Conservation (phyloP, 225 moss, liverwort and hornwort species). For the Straminergon stramineum region DNA sequence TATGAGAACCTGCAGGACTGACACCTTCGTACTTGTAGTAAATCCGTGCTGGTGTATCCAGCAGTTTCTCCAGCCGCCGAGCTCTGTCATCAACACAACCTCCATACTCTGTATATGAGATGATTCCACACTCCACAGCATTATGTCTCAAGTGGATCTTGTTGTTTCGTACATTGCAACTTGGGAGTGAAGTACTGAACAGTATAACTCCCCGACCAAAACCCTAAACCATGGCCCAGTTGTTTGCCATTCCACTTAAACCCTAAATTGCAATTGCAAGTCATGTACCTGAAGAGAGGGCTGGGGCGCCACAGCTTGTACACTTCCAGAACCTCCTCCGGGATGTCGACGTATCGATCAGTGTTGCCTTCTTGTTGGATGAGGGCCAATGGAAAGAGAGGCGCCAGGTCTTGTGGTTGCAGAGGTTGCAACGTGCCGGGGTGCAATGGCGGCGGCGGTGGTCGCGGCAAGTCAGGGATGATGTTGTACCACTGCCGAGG, state of each 20-base stretch:
- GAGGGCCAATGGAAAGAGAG: constrained; percentile 37
- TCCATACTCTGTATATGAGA: not conserved
- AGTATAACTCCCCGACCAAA: not conserved
- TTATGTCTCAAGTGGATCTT: not conserved
- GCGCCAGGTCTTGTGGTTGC: constrained; percentile 31
- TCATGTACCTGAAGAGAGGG: constrained; percentile 28
- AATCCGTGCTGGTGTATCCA: constrained; percentile 41
- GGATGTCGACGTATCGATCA: constrained; percentile 35
- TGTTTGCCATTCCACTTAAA: not conserved
- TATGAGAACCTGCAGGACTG: constrained; percentile 43
- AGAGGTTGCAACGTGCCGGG: constrained; percentile 36
- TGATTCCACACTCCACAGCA: not conserved
- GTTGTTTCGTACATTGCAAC: not conserved
- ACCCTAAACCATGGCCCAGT: not conserved
- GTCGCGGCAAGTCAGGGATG: constrained; percentile 32
- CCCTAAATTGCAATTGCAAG: not conserved
- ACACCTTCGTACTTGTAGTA: constrained; percentile 47
- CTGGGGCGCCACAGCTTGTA: constrained; percentile 51
- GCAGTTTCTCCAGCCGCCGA: constrained; percentile 28
- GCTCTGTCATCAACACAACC: constrained; percentile 27
- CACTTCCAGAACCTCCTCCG: constrained; percentile 39
- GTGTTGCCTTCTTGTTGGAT: constrained; percentile 33
- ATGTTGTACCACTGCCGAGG: constrained; percentile 52
- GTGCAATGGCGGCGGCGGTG: constrained; percentile 36
- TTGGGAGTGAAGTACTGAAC: not conserved